Percentiles rank a stretch among this genome's conserved stretches.
Conservation (phyloP, 2,329 filamentous ascomycete genomes). For the Escovopsis sp. region DNA sequence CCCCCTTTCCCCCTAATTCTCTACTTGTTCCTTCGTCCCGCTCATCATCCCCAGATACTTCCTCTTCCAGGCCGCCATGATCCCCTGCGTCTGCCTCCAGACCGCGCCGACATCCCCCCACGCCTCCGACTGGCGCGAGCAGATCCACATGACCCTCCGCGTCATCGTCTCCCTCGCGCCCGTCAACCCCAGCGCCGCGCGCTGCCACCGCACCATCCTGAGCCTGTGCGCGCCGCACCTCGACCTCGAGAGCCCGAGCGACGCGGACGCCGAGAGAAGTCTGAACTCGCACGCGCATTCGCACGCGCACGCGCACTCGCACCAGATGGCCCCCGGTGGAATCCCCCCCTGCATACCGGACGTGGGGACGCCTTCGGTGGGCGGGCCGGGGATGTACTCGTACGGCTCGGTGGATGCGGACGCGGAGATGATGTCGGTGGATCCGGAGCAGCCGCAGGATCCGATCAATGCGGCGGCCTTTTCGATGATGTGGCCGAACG, state of each 20-base stretch:
- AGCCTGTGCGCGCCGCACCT: constrained; percentile 25
- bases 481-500: constrained; percentile 31
- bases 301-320: too few species aligned
- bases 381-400: too few species aligned
- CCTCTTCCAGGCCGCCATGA: constrained; percentile 32
- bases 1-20: too few species aligned
- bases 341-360: too few species aligned
- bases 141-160: constrained; percentile 22
- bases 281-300: too few species aligned
- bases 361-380: too few species aligned
- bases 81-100: constrained; percentile 30
- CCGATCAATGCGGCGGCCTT: constrained; percentile 25
- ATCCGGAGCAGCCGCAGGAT: constrained; percentile 23
- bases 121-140: constrained; percentile 24
- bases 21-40: too few species aligned
- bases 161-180: constrained; percentile 21
- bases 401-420: background rate
- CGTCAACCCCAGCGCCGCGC: constrained; percentile 23
- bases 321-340: too few species aligned
- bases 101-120: constrained; percentile 22
- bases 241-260: constrained; percentile 5
- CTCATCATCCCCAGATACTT: constrained; percentile 27
- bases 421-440: constrained; percentile 11
- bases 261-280: too few species aligned
- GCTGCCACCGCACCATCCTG: constrained; percentile 26